Conservation (phyloP, 306 rosid genomes). For the Acacia crassicarpa region DNA sequence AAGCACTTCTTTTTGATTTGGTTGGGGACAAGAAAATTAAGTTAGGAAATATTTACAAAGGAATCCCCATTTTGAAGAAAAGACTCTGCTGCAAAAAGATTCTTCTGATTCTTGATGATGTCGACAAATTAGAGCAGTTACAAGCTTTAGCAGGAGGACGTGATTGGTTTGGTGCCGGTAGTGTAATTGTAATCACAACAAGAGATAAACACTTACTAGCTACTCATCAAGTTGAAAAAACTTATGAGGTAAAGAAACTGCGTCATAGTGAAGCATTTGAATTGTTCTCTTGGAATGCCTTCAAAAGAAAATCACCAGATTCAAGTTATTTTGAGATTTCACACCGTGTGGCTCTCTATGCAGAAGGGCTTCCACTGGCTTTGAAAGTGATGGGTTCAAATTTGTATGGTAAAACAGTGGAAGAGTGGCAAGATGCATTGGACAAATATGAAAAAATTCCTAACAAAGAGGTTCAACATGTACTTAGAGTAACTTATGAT, state of each 20-base stretch:
- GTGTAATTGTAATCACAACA: constrained; percentile 45
- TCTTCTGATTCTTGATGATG: constrained; percentile 42
- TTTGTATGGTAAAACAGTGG: constrained; percentile 28
- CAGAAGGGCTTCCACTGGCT: constrained; percentile 46
- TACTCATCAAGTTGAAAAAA: constrained; percentile 33
- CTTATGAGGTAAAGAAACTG: constrained; percentile 29
- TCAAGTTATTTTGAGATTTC: constrained; percentile 31
- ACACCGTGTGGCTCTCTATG: constrained; percentile 31
- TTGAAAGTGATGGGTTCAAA: constrained; percentile 37
- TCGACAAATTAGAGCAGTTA: constrained; percentile 39
- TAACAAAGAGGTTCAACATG: constrained; percentile 30
- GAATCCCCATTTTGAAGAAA: constrained; percentile 41
- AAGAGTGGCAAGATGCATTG: constrained; percentile 37
- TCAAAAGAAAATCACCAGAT: constrained; percentile 32
- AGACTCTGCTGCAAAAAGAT: constrained; percentile 32
- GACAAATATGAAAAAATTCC: constrained; percentile 30
- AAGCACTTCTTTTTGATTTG: constrained; percentile 22
- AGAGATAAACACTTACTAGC: constrained; percentile 32
- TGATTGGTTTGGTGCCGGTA: constrained; percentile 48
- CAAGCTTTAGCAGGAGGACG: constrained; percentile 41
- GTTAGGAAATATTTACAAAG: constrained; percentile 36
- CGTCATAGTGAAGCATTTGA: constrained; percentile 29
- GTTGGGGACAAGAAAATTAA: constrained; percentile 29
- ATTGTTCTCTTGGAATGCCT: constrained; percentile 40
- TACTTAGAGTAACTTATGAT: constrained; percentile 35